Evolutionary conservation across 495 filamentous ascomycete species (phyloP).

Genomic region (Talaromyces proteolyticus): DNA sequence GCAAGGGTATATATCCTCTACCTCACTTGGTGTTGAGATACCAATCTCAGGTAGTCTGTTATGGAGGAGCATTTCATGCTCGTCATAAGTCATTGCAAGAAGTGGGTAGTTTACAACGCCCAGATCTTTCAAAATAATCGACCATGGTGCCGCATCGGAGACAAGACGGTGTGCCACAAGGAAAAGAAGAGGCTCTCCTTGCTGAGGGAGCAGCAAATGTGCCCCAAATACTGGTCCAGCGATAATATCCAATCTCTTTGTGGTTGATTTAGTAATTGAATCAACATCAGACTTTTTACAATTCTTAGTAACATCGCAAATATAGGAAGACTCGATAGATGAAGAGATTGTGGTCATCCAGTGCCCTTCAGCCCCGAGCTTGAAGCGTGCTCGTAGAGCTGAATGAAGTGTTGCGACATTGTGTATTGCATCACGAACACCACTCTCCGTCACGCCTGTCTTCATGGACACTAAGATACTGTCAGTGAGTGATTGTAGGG

Average conservation of each 20-base stretch:
- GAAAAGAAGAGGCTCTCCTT: neutral
- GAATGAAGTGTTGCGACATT: neutral
- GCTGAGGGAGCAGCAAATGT: neutral
- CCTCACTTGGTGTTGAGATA: constrained; percentile 11
- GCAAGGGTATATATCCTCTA: constrained; percentile 49
- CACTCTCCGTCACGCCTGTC: neutral
- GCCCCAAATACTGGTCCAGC: neutral
- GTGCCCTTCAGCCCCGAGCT: neutral
- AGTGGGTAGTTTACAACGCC: constrained; percentile 49
- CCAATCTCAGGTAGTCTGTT: constrained; percentile 2
- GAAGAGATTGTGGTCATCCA: neutral
- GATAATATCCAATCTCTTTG: neutral
- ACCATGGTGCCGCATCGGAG: constrained; percentile 52
- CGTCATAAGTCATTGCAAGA: constrained; percentile 43
- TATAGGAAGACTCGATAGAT: neutral
- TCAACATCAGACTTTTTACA: neutral
- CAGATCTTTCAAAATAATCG: constrained; percentile 47
- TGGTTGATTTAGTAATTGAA: neutral
- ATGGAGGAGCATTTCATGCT: constrained; percentile 17
- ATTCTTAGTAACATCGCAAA: neutral
- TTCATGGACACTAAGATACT: neutral
- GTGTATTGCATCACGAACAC: neutral
- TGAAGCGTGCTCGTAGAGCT: neutral
- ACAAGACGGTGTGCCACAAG: constrained; percentile 45
- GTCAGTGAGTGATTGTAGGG: neutral